These are phyloP conservation scores for Suzukiozyma palmioleophila DNA, from an alignment of 1,139 yeast genomes.

Conservation along the genomic window DNA sequence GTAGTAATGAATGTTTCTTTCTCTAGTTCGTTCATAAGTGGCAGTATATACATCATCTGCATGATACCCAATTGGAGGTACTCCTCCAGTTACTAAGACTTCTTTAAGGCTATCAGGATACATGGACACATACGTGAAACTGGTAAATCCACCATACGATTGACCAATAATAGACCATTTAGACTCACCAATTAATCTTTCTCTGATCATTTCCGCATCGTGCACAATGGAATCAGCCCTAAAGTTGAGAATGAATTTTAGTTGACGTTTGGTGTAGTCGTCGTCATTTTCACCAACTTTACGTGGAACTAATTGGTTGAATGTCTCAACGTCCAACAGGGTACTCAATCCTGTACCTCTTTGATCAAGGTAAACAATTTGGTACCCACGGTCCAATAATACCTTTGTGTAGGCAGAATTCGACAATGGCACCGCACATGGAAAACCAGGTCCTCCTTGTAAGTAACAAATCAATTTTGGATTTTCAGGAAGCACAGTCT, in stretches of 20 bases:
- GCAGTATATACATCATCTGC: constrained; percentile 48
- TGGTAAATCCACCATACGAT: constrained; percentile 54
- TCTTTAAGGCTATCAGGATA: constrained; percentile 36
- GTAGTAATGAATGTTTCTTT: constrained; percentile 46
- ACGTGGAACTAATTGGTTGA: constrained; percentile 16
- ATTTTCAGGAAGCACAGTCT: constrained; percentile 19
- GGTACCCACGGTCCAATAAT: constrained; percentile 41
- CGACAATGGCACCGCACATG: constrained; percentile 35
- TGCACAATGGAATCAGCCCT: constrained; percentile 50
- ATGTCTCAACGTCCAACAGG: constrained; percentile 33
- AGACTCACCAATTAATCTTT: constrained; percentile 24
- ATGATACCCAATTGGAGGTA: constrained; percentile 44
- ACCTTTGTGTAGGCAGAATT: constrained; percentile 32
- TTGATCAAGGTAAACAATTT: constrained; percentile 49
- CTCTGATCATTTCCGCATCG: constrained; percentile 46
- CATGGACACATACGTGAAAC: constrained; percentile 46
- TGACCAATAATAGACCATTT: constrained; percentile 56
- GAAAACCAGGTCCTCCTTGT: constrained; percentile 62
- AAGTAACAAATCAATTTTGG: constrained; percentile 39
- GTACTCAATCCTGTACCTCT: constrained; percentile 56
- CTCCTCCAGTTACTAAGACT: constrained; percentile 51
- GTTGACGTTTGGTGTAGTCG: constrained; percentile 18
- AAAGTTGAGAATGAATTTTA: constrained; percentile 39
- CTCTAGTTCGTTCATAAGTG: constrained; percentile 42
- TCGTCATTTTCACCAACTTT: constrained; percentile 16